These are phyloP conservation scores for Xylaria sp. DNA, from an alignment of 2,329 filamentous ascomycete genomes.

Conservation along the genomic window DNA sequence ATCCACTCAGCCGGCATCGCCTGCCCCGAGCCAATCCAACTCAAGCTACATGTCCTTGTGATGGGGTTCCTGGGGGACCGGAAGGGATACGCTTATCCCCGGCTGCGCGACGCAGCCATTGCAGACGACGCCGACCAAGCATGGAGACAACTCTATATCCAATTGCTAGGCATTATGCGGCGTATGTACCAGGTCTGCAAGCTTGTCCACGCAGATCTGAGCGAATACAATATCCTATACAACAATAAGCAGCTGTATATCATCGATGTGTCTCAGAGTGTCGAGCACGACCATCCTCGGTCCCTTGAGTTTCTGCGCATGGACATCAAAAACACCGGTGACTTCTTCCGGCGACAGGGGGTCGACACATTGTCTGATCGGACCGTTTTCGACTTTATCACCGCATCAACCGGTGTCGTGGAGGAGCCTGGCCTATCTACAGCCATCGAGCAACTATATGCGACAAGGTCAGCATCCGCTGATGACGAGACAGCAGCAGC, in stretches of 20 bases:
- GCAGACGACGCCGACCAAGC: conserved; percentile 67
- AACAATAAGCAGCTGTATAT: conserved; percentile 82
- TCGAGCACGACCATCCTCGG: conserved; percentile 93
- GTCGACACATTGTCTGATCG: conserved; percentile 81
- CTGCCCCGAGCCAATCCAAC: conserved; percentile 83
- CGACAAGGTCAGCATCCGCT: conserved; percentile 52
- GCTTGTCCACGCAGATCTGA: conserved; percentile 93
- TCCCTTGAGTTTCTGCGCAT: conserved; percentile 93
- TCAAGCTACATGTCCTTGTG: conserved; percentile 91
- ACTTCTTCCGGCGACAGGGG: conserved; percentile 87
- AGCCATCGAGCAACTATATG: conserved; percentile 69
- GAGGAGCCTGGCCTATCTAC: conserved; percentile 64
- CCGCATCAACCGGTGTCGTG: conserved; percentile 58
- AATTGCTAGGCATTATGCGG: conserved; percentile 86
- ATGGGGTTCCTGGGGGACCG: conserved; percentile 92
- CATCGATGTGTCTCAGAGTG: conserved; percentile 96
- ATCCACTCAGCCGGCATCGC: conserved; percentile 84
- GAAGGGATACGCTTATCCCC: conserved; percentile 84
- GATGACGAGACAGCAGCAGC: conserved; percentile 55
- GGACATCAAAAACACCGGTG: conserved; percentile 96
- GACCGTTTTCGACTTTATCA: conserved; percentile 83
- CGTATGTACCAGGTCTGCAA: conserved; percentile 89
- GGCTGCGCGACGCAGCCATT: conserved; percentile 84
- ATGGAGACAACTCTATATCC: conserved; percentile 79
- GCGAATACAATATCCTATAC: conserved; percentile 97